A percentile compares a stretch with the other conserved stretches of the same genome.
Evolutionary conservation across 1,139 yeast species (phyloP).

Genomic region (Yamadazyma membranifaciens): DNA sequence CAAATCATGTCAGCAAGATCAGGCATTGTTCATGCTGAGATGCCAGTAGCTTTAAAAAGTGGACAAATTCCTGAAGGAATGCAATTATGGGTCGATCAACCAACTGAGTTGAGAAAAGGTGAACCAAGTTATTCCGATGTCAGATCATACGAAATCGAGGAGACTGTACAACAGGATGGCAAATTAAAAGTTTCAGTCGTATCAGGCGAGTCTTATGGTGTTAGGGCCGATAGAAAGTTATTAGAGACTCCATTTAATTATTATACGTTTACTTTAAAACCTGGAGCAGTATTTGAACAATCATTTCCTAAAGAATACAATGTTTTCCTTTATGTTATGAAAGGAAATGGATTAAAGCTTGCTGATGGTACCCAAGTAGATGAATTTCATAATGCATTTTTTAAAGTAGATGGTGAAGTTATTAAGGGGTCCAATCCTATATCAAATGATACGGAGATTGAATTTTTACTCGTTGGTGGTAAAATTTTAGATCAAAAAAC

Average conservation of each 20-base stretch:
- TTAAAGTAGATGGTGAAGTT: constrained; percentile 62
- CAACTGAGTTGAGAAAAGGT: constrained; percentile 62
- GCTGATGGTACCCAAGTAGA: constrained; percentile 40
- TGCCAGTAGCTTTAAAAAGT: constrained; percentile 67
- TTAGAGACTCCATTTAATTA: constrained; percentile 85
- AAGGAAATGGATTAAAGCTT: constrained; percentile 56
- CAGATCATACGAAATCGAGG: constrained; percentile 68
- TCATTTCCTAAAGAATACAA: constrained; percentile 62
- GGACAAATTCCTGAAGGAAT: constrained; percentile 65
- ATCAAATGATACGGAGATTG: constrained; percentile 32
- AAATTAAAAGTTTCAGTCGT: constrained; percentile 70
- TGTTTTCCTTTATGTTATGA: constrained; percentile 67
- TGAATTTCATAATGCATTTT: constrained; percentile 57
- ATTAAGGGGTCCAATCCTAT: constrained; percentile 51
- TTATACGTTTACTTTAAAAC: constrained; percentile 64
- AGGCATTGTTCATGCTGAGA: constrained; percentile 84
- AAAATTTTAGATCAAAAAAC: constrained; percentile 71
- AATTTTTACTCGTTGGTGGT: constrained; percentile 76
- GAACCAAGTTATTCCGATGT: constrained; percentile 83
- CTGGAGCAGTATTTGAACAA: constrained; percentile 69
- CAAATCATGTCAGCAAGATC: constrained; percentile 96
- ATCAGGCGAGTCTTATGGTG: constrained; percentile 75
- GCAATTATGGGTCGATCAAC: constrained; percentile 92
- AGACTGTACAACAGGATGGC: constrained; percentile 60
- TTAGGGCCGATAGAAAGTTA: constrained; percentile 67